These are phyloP conservation scores for Apiotrichum siamense DNA, from an alignment of 1,284 basidiomycete species.

Conservation along the genomic window DNA sequence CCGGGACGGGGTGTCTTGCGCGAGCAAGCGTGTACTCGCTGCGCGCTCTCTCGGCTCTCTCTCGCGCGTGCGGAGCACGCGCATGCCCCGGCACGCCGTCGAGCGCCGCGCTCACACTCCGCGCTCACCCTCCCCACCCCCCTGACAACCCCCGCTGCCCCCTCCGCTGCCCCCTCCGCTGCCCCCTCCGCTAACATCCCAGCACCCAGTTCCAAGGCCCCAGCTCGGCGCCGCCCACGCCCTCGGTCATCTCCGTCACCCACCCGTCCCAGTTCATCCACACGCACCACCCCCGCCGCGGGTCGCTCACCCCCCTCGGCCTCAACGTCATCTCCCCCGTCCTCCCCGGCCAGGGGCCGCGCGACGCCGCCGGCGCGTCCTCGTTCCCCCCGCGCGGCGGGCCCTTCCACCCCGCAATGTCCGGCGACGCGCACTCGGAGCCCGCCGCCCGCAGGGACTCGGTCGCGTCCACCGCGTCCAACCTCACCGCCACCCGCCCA, in stretches of 20 bases:
- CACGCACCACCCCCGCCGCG: slow-evolving; percentile 46
- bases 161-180: no score
- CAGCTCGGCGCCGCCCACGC: slow-evolving; percentile 42
- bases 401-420: slow-evolving; percentile 23
- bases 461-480: slow-evolving; percentile 29
- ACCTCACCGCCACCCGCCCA: slow-evolving; percentile 34
- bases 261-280: slow-evolving; percentile 47
- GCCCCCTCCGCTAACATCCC: no score
- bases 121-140: no score
- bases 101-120: no score
- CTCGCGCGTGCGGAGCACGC: no score
- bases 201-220: slow-evolving; percentile 18
- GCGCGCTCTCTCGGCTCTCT: no score
- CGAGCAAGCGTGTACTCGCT: background rate
- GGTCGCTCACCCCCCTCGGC: slow-evolving; percentile 43
- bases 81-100: no score
- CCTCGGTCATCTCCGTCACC: slow-evolving; percentile 36
- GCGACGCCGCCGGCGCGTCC: slow-evolving; percentile 7
- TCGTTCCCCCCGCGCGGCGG: slow-evolving; percentile 24
- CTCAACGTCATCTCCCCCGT: slow-evolving; percentile 46
- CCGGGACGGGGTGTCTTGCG: no score
- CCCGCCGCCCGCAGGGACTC: slow-evolving; percentile 16
- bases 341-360: slow-evolving; percentile 20
- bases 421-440: slow-evolving; percentile 1
- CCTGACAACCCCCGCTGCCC: no score